phyloP scores from a whole-genome alignment of 1,284 basidiomycete genomes.

The Anthracocystis walkeri region DNA sequence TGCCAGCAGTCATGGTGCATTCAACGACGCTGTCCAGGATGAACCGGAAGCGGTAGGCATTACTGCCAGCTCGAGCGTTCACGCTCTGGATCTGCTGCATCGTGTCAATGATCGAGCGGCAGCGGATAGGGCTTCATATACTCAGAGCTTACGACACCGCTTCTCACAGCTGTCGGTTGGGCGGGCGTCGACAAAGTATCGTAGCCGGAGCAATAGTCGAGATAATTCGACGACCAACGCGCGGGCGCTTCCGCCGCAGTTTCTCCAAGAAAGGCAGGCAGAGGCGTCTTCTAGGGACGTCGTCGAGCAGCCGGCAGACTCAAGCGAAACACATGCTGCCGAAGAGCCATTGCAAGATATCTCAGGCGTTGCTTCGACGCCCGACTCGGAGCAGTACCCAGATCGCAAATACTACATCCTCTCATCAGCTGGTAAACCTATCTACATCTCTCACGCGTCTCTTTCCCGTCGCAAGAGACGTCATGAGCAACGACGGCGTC shows the following conservation, averaged over 20 bases:
- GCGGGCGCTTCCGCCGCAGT: conserved; percentile 11
- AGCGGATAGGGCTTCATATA: conserved; percentile 25
- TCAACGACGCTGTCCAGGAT: conserved; percentile 28
- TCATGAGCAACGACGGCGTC: conserved; percentile 15
- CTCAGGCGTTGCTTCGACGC: neutral
- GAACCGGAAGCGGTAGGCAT: conserved; percentile 38
- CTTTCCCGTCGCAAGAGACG: conserved; percentile 22
- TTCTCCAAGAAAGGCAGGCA: conserved; percentile 11
- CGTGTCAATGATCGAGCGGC: conserved; percentile 44
- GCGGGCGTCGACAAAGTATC: conserved; percentile 20
- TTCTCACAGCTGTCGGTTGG: conserved; percentile 36
- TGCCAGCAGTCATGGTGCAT: conserved; percentile 18
- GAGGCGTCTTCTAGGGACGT: neutral
- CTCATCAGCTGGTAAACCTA: conserved; percentile 60
- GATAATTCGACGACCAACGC: conserved; percentile 3
- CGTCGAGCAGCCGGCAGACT: neutral
- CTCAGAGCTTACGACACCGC: conserved; percentile 20
- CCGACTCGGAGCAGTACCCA: conserved; percentile 23
- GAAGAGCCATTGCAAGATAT: neutral
- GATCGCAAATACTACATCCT: conserved; percentile 59
- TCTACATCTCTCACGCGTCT: conserved; percentile 55
- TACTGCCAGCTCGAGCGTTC: conserved; percentile 31
- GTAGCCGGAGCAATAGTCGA: conserved; percentile 31
- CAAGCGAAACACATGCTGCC: neutral
- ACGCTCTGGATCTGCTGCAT: conserved; percentile 45